Evolutionary conservation across 805 yeast genomes (phyloP), one percentile per base, ranked within the genome.

Genomic region (Henningerozyma blattae): DNA sequence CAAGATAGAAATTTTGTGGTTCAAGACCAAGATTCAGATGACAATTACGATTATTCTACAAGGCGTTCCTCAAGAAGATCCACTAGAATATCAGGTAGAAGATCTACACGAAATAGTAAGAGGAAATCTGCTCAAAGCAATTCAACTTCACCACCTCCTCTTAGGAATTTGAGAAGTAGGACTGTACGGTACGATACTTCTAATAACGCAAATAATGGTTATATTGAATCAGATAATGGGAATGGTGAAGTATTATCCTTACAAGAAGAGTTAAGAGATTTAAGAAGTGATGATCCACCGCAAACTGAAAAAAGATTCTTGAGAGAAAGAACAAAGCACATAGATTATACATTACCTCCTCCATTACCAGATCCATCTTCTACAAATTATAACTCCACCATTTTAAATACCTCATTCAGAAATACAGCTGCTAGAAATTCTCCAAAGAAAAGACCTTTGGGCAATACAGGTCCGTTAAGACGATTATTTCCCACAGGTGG

Each of bases 401-500:
- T 9, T 20, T 8, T 20, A 20, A 24, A 24, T n/a, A 6, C 7
- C 10, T 12, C 27, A 6, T 12, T 12, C n/a, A 24, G 5, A 9
- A 8, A 9, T 15, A 24, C 10, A 12, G 14, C 12, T n/a, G n/a
- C 6, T 24, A 24, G 27, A 10, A 7, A 12, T 8, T 24, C 27
- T 12, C 27, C 27, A 1, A 20, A 20, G 12, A 24, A 24, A 5
- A 9, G 27, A 10, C 27, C 27, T 10, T 8, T 24, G n/a, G 27
- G 27, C n/a, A 52, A 63, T 14, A 50, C 49, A 34, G 72, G 70
- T 29, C 71, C 68, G 18, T 53, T 80, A 27, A 69, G 86, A 48
- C 69, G 94, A 27, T 60, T 91, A 26, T 87, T 82, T 49, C 94
- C 95, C 5, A 89, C 95, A 0, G 85, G 86, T 13, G 98, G 98